Percentiles rank a stretch among this genome's conserved stretches.
phyloP scores from a whole-genome alignment of 257 asterid species.

The Solanum gracilifrons region DNA sequence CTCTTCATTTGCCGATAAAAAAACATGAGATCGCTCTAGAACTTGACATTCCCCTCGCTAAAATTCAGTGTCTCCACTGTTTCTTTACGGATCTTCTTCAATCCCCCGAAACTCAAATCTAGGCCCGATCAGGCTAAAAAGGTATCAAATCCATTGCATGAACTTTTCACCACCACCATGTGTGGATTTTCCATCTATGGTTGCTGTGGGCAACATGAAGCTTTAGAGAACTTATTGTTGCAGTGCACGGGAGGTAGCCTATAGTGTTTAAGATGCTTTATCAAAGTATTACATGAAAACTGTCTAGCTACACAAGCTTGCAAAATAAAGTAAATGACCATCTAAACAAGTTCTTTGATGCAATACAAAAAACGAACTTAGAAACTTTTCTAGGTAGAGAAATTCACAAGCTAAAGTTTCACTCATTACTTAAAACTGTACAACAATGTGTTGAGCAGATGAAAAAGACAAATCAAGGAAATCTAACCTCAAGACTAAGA shows the following conservation, averaged over 20 bases:
- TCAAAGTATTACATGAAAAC: not conserved
- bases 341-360: not conserved
- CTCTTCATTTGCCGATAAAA: not conserved
- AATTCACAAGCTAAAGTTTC: not conserved
- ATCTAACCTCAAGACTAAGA: not conserved
- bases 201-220: not conserved
- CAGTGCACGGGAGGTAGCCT: not conserved
- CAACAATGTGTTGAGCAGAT: not conserved
- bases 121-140: not conserved
- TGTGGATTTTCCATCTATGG: slow-evolving; percentile 5
- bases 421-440: not conserved
- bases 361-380: not conserved
- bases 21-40: not conserved
- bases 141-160: not conserved
- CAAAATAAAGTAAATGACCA: not conserved
- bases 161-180: slow-evolving; percentile 7
- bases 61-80: not conserved
- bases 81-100: not conserved
- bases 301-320: not conserved
- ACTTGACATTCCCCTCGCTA: not conserved
- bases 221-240: not conserved
- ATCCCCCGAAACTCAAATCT: not conserved
- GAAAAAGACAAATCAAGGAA: not conserved
- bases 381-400: not conserved
- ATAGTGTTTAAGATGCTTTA: not conserved